Base-by-base conservation (phyloP, 2,329 filamentous ascomycete species). In the Diaporthe destruens region DNA sequence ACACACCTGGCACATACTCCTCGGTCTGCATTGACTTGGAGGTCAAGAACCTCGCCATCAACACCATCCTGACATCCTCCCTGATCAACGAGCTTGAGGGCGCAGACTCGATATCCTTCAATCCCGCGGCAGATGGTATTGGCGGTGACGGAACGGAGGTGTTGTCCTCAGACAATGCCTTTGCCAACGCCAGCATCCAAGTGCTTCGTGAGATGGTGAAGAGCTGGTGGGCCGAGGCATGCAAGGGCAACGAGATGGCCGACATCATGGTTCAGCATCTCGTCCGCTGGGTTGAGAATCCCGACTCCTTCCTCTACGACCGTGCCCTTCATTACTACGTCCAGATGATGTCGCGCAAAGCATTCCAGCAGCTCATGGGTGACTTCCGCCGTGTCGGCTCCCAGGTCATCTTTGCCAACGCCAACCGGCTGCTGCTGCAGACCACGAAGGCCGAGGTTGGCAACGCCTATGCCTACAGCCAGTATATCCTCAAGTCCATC, bases 121-220 rank as follows among this genome's bases (percentile, higher is more conserved):
- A 97, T 77, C 92, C 93, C 29, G 91, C 92, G 1, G 89, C 87
- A 0, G 90, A 92, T 71, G 88, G 91, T 36, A 86, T 84, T 0
- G 80, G 86, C 1, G 87, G 87, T 12, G 90, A 92, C 72, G 92
- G 91, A 0, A 86, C 88, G 0, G 92, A 92, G 73, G 88, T 92
- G 23, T 89, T 97, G 8, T 93, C 94, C 74, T 94, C 95, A 0
- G 95, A 98, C 75, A 96, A 93, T 74, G 94, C 96, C 0, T 99
- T 99, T 80, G 92, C 96, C n/a, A 93, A 94, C 65, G 95, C 96
- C 3, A 94, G 95, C 70, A 93, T 98, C 6, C 89, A 92, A 8
- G 96, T 99, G 0, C 87, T 99, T 4, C 92, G 96, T 18, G 97
- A 98, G 78, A 98, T 99, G 95, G 96, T 99, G 77, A 98, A 98